Evolutionary conservation across 176 grass and related monocot genomes (phyloP), one percentile per base, ranked within the genome.

Genomic region (Eragrostis nindensis): DNA sequence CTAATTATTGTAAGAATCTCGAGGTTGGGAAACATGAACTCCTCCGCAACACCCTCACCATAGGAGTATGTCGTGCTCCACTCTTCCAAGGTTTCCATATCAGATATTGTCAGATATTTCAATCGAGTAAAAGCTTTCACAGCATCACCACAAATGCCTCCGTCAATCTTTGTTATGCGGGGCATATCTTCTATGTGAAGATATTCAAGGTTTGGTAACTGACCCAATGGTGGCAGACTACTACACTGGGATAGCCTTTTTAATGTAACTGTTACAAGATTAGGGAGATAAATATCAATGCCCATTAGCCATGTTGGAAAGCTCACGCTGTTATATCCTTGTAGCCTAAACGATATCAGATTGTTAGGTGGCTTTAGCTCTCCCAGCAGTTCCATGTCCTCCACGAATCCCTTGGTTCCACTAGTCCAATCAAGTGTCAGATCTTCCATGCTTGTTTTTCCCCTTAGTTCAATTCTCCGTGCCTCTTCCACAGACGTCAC

Each of bases 1-100:
- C 0, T 1, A 68, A 0, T 0, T 78, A 78, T 78, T 7, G 0
- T 2, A 54, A 85, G 3, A 0, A 0, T 10, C 7, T 24, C 1
- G 9, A 73, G 57, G 14, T 64, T 61, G 36, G 66, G 66, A 40
- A 60, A 71, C 22, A 71, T 71, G 79, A 81, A 15, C 22, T 80
- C 2, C 1, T 69, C 19, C 0, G 6, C 5, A 18, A 1, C 0
- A 8, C 3, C 26, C 9, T 15, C 13, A 5, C 1, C 42, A 11
- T 1, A 50, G 8, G 27, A 18, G 27, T 72, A 48, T 4, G 12
- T 17, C 0, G 5, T 18, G 7, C 0, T 60, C 44, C 80, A 82
- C 21, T 64, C 56, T 49, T 83, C 46, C 11, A 83, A 2, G 32
- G 7, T 29, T 13, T 29, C 36, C 80, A 83, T 53, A 54, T 14